phyloP scores from a whole-genome alignment of 2,329 filamentous ascomycete genomes.

The Rhinocladiella similis region DNA sequence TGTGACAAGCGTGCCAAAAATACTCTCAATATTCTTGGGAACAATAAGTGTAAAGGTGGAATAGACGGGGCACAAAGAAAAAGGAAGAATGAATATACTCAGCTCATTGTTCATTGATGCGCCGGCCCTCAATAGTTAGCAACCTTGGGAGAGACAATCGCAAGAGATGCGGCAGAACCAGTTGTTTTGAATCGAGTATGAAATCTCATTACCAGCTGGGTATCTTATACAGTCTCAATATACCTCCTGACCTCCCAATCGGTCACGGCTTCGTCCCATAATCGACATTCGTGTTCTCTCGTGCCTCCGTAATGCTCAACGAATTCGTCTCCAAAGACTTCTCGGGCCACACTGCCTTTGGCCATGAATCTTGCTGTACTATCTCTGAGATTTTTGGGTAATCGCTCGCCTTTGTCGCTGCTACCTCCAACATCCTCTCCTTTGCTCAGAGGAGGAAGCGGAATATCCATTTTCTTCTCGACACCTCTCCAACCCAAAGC shows the following conservation, averaged over 20 bases:
- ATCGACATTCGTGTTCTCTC: constrained; percentile 81
- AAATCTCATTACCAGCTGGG: constrained; percentile 8
- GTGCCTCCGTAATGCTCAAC: constrained; percentile 95
- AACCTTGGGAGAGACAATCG: background rate
- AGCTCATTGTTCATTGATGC: background rate
- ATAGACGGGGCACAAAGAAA: constrained; percentile 3
- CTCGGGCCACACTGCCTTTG: constrained; percentile 80
- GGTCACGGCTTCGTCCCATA: constrained; percentile 96
- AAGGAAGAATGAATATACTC: constrained; percentile 20
- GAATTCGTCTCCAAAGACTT: constrained; percentile 92
- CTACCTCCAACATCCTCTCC: constrained; percentile 76
- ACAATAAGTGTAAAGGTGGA: background rate
- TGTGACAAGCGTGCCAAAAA: constrained; percentile 4
- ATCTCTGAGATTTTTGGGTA: constrained; percentile 84
- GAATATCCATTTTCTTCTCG: constrained; percentile 85
- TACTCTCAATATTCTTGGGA: background rate
- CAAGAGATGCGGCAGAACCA: background rate
- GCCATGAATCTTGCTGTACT: constrained; percentile 77
- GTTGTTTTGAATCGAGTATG: background rate
- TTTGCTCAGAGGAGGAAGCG: constrained; percentile 78
- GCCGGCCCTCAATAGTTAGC: background rate
- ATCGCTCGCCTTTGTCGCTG: constrained; percentile 69
- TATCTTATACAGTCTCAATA: constrained; percentile 30
- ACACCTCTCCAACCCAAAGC: constrained; percentile 88
- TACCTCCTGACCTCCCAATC: constrained; percentile 72